phyloP scores from a whole-genome alignment of 257 asterid genomes.

The Solanum pennellii region DNA sequence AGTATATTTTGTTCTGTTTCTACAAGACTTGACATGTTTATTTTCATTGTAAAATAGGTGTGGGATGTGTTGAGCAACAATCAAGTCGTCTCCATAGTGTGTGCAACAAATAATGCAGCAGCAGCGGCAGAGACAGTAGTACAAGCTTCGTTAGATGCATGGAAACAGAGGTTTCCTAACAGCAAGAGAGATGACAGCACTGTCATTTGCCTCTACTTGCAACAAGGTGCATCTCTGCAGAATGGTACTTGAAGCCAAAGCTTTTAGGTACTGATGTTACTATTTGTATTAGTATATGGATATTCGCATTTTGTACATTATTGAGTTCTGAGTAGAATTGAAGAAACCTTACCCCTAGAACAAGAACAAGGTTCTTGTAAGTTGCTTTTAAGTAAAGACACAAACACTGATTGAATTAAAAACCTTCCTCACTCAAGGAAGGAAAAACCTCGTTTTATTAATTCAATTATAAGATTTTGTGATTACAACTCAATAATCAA shows the following conservation, averaged over 20 bases:
- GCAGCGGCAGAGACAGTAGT: constrained; percentile 63
- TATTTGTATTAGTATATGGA: background rate
- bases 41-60: constrained; percentile 25
- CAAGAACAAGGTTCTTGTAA: no score
- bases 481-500: no score
- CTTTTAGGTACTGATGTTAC: background rate
- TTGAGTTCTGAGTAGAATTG: background rate
- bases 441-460: no score
- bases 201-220: constrained; percentile 50
- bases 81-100: constrained; percentile 38
- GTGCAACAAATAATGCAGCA: constrained; percentile 27
- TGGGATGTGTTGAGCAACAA: constrained; percentile 82
- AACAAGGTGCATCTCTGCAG: background rate
- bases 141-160: constrained; percentile 47
- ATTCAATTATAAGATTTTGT: no score
- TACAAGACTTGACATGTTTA: background rate
- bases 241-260: background rate
- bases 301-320: background rate
- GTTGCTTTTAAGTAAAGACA: no score
- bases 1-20: background rate
- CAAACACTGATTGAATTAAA: no score
- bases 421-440: no score
- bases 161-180: constrained; percentile 52
- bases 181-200: constrained; percentile 71
- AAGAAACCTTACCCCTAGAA: no score